Conservation (phyloP, 805 yeast genomes). For the Starmerella bacillaris region DNA sequence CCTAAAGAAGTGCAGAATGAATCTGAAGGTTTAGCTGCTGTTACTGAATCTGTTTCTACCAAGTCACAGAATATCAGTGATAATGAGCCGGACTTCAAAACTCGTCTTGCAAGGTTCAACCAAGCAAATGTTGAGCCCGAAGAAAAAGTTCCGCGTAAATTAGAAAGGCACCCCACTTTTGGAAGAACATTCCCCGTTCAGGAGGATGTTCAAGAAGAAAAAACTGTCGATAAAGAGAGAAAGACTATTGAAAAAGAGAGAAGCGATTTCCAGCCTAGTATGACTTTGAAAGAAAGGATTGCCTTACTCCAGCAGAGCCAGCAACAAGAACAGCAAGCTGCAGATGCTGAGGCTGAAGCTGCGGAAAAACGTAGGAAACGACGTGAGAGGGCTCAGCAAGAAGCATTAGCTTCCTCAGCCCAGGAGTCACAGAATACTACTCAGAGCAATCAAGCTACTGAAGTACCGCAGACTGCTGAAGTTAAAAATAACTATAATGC, state of each 20-base stretch:
- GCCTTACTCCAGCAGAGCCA: constrained; percentile 68
- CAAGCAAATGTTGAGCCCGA: constrained; percentile 19
- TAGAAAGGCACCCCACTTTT: constrained; percentile 9
- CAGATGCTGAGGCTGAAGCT: constrained; percentile 28
- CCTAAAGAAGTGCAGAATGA: too few relatives aligned
- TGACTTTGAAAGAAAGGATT: constrained; percentile 75
- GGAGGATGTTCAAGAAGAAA: constrained; percentile 16
- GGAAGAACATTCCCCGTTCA: constrained; percentile 7
- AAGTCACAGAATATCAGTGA: background rate
- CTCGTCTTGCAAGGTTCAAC: constrained; percentile 36
- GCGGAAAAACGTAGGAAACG: constrained; percentile 31
- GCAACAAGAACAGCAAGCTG: constrained; percentile 54
- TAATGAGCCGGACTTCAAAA: constrained; percentile 25
- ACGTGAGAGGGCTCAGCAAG: constrained; percentile 9
- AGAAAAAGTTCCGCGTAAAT: constrained; percentile 4
- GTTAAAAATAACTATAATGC: too few relatives aligned
- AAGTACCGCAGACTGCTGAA: too few relatives aligned
- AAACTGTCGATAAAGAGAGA: constrained; percentile 18
- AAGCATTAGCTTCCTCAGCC: constrained; percentile 6
- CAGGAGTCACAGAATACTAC: constrained; percentile 11
- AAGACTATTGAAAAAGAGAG: constrained; percentile 12
- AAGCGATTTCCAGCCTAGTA: constrained; percentile 47
- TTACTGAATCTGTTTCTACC: too few relatives aligned
- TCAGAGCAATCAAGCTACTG: too few relatives aligned
- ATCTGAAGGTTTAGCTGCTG: too few relatives aligned